Evolutionary conservation across 2,329 filamentous ascomycete genomes (phyloP).

Genomic region (Ramularia endophylla): DNA sequence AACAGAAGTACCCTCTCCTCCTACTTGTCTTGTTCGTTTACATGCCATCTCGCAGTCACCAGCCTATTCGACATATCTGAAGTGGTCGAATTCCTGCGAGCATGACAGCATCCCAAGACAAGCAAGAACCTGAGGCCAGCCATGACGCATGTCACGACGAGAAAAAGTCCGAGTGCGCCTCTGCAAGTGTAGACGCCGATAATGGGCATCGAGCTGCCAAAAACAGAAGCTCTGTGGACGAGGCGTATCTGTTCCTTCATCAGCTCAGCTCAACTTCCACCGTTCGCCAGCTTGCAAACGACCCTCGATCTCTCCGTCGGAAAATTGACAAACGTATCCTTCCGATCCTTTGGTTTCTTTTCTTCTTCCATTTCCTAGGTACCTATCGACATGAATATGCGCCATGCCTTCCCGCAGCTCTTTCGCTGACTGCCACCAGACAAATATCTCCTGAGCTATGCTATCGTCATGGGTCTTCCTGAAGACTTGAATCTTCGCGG

Average conservation of each 20-base stretch:
- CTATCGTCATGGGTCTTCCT: constrained; percentile 58
- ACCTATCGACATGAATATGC: too few relatives aligned
- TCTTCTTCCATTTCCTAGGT: constrained; percentile 8
- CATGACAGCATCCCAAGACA: neutral
- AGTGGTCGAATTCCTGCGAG: too few relatives aligned
- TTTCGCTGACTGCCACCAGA: neutral
- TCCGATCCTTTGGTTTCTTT: constrained; percentile 8
- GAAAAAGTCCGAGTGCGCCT: neutral
- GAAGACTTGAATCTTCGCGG: constrained; percentile 15
- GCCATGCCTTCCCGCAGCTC: too few relatives aligned
- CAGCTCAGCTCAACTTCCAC: neutral
- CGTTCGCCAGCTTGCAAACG: constrained; percentile 3
- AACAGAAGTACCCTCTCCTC: too few relatives aligned
- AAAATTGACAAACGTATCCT: constrained; percentile 17
- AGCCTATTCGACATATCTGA: too few relatives aligned
- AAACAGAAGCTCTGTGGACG: constrained; percentile 4
- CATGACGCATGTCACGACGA: neutral
- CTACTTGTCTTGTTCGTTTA: too few relatives aligned
- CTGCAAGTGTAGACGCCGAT: neutral
- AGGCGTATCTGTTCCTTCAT: constrained; percentile 4
- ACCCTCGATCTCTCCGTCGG: constrained; percentile 5
- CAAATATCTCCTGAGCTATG: constrained; percentile 40
- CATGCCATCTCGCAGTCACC: too few relatives aligned
- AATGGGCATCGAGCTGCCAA: neutral
- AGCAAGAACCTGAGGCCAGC: neutral